phyloP scores from a whole-genome alignment of 2,329 filamentous ascomycete species.

The Trematosphaeria pertusa region DNA sequence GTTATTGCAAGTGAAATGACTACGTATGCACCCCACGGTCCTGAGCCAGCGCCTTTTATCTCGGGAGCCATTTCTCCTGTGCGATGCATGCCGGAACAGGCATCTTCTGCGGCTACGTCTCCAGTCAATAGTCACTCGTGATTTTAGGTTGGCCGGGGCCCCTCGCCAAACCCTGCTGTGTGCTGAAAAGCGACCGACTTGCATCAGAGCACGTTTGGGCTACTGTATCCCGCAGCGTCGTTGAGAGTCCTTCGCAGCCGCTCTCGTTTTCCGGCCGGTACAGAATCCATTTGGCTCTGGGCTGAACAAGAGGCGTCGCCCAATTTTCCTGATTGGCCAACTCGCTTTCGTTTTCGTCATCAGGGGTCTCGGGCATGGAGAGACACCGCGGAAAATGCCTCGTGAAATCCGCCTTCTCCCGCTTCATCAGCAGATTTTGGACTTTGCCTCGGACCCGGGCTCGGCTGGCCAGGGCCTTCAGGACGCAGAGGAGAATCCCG shows the following conservation, averaged over 20 bases:
- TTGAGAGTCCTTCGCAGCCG: constrained; percentile 32
- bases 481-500: constrained; percentile 14
- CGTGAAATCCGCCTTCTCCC: constrained; percentile 9
- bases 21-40: constrained; percentile 34
- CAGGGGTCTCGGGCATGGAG: neutral
- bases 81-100: constrained; percentile 34
- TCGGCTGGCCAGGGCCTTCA: no score
- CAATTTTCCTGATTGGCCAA: constrained; percentile 23
- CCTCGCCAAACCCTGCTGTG: constrained; percentile 42
- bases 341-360: constrained; percentile 12
- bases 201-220: constrained; percentile 42
- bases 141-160: constrained; percentile 21
- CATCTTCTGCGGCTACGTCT: constrained; percentile 27
- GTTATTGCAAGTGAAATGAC: constrained; percentile 30
- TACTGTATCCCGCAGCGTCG: constrained; percentile 22
- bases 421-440: constrained; percentile 4
- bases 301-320: constrained; percentile 7
- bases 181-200: constrained; percentile 31
- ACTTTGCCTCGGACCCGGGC: no score
- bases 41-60: constrained; percentile 27
- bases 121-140: constrained; percentile 29
- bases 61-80: constrained; percentile 38
- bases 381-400: constrained; percentile 17
- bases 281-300: constrained; percentile 19
- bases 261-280: constrained; percentile 25